Conservation (phyloP, 345 rosid species). For the Mallotus nudiflorus region DNA sequence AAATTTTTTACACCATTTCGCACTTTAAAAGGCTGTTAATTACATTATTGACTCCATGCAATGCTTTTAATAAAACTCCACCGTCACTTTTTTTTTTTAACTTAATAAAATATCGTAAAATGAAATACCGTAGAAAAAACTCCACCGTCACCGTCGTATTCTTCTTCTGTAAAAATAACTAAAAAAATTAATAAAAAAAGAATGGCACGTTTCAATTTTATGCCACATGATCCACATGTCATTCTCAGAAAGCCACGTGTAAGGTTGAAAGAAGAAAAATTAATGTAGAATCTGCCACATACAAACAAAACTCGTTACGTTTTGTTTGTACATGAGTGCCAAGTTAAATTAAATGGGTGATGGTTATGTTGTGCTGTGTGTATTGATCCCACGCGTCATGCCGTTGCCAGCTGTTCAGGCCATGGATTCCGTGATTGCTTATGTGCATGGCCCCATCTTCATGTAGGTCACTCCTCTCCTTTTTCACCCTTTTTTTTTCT, state of each 20-base stretch:
- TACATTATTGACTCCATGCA: no score
- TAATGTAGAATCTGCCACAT: not conserved
- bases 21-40: no score
- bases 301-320: not conserved
- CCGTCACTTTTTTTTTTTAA: no score
- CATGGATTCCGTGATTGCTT: slow-evolving; percentile 23
- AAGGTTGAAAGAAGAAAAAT: not conserved
- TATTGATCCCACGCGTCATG: slow-evolving; percentile 34
- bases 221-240: slow-evolving; percentile 10
- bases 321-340: not conserved
- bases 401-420: slow-evolving; percentile 36
- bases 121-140: no score
- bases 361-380: no score
- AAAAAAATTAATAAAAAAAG: no score
- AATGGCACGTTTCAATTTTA: slow-evolving; percentile 7
- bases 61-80: no score
- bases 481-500: no score
- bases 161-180: no score
- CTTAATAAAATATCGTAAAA: no score
- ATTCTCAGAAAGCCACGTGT: not conserved
- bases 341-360: not conserved
- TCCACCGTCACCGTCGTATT: no score
- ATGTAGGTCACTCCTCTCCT: not conserved
- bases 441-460: not conserved
- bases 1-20: no score